These are phyloP conservation scores for Prunus armeniaca DNA, from an alignment of 306 rosid genomes.

Conservation along the genomic window DNA sequence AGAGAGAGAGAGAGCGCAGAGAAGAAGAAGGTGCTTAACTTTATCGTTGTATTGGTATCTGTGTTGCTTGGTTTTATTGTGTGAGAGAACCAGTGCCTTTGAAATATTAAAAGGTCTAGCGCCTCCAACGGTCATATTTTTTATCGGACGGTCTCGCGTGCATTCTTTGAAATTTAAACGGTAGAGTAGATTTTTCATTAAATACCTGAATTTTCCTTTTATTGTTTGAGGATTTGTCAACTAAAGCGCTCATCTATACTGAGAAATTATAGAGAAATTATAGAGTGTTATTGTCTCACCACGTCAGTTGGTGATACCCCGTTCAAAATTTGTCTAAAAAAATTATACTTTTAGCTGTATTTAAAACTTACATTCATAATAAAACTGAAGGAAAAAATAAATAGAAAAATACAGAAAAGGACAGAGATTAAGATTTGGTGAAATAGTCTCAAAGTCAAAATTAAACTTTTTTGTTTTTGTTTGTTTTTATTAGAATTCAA, in stretches of 20 bases:
- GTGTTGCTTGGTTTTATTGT: not conserved
- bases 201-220: not conserved
- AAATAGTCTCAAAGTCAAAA: too few relatives aligned
- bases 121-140: slow-evolving; percentile 12
- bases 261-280: too few relatives aligned
- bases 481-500: too few relatives aligned
- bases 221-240: not conserved
- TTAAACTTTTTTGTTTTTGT: too few relatives aligned
- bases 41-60: not conserved
- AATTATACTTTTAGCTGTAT: too few relatives aligned
- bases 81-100: not conserved
- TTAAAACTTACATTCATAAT: too few relatives aligned
- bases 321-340: too few relatives aligned
- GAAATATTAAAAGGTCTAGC: not conserved
- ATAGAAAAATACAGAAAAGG: too few relatives aligned
- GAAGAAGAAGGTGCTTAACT: not conserved
- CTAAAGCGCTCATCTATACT: not conserved
- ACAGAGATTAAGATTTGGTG: too few relatives aligned
- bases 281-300: too few relatives aligned
- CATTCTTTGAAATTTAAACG: not conserved
- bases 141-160: not conserved
- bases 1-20: not conserved
- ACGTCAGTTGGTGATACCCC: accelerated
- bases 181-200: not conserved
- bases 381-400: too few relatives aligned